Base-by-base conservation (phyloP, 192 early-diverging fungal species). In the Physocladia obscura region DNA sequence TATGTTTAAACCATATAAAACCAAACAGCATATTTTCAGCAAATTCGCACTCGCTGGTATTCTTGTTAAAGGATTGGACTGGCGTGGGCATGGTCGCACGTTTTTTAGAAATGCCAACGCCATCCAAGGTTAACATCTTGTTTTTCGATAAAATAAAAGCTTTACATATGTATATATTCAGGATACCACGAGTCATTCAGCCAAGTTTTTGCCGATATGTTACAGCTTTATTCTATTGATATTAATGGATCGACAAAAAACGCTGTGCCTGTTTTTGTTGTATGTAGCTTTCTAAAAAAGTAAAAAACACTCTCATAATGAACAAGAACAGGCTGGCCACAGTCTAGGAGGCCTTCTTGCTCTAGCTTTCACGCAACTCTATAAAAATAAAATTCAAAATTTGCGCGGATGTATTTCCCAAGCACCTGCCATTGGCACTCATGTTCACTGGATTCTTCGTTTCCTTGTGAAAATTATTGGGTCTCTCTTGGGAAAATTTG, bases 51-150 rank as follows among this genome's bases (percentile, higher is more conserved):
- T 52, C 49, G 62, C 72, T 13, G 86, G 84, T 1, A 84, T 92
- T 62, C 76, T 84, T 57, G 79, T 83, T 64, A 76, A 76, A 30
- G 82, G 67, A 5, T 85, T 75, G 63, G 89, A 90, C 69, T 87
- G 89, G 70, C 60, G 60, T 17, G 60, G 60, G 11, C 63, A 65
- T 34, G 63, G 63, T 27, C 47, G 63, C 19, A 65, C 63, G n/a
- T 37, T 52, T 32, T 58, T 30, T 21, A 22, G 57, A 22, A 58
- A 58, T 34, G 4, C 57, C 8, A 21, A 21, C 0, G 26, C 24
- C 0, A 13, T 58, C 24, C 22, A 36, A 29, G 57, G 57, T 58
- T 0, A 13, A 21, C 44, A 22, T 11, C 15, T 29, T 11, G 30
- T 29, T 32, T 58, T 4, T 21, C 5, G 27, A 30, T 31, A 34